phyloP scores from a whole-genome alignment of 2,329 filamentous ascomycete species.

The Penicillium carneum region DNA sequence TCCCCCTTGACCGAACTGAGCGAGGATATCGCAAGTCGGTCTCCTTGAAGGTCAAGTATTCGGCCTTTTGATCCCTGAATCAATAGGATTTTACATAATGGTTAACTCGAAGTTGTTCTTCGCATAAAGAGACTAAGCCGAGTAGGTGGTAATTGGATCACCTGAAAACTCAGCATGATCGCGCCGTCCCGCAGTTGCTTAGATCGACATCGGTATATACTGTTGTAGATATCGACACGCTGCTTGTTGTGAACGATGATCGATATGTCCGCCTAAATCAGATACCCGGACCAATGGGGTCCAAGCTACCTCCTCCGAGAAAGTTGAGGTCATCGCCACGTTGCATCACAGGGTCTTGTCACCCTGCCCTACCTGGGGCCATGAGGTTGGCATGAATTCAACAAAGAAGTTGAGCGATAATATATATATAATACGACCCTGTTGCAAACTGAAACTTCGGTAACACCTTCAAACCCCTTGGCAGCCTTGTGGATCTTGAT shows the following conservation, averaged over 20 bases:
- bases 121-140: conserved; percentile 18
- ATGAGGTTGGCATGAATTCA: not conserved
- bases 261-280: conserved; percentile 8
- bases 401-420: not conserved
- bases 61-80: not conserved
- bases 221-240: conserved; percentile 8
- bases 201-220: not conserved
- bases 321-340: conserved; percentile 22
- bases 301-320: not conserved
- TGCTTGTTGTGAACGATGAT: conserved; percentile 21
- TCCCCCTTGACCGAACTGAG: not conserved
- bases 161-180: conserved; percentile 33
- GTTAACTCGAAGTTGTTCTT: conserved; percentile 3
- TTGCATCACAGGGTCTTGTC: conserved; percentile 34
- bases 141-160: conserved; percentile 26
- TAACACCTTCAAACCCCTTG: conserved; percentile 1
- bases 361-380: conserved; percentile 28
- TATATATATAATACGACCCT: conserved; percentile 25
- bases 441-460: conserved; percentile 9
- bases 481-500: conserved; percentile 21
- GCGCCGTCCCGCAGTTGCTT: conserved; percentile 13
- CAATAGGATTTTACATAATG: not conserved
- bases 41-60: not conserved
- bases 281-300: conserved; percentile 16
- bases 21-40: not conserved